Evolutionary conservation across 2,329 filamentous ascomycete genomes (phyloP), one percentile per base, ranked within the genome.

Genomic region (Phialemonium atrogriseum): DNA sequence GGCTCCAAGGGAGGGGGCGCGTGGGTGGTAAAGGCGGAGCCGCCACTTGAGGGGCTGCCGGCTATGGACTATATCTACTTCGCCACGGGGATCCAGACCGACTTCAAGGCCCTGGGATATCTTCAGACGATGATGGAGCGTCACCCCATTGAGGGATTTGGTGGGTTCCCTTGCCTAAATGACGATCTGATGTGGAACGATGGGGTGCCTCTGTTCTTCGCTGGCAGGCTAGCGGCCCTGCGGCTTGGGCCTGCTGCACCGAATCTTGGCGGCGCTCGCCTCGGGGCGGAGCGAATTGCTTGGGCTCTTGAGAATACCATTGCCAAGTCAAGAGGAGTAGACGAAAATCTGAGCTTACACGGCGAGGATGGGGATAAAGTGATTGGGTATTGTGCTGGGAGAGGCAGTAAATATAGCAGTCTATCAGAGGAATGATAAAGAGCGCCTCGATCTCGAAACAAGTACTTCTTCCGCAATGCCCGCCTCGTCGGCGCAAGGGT

Each of bases 181-280:
- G 73, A 88, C 24, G 82, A 89, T 45, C 59, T 89, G 38, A 80
- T 79, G 68, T 89, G 83, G 84, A 65, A 65, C 22, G 64, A 77
- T 1, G 73, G 74, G n/a, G 70, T 89, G 1, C 84, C 84, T 2
- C 54, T 87, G 2, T 88, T 86, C 47, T 56, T 84, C 36, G 77
- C 78, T 0, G 84, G 81, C 2, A 65, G 75, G 32, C 56, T 88
- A 21, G 83, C 79, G 0, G 73, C 68, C 1, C 51, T 89, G 42
- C 67, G 76, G 35, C 57, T 89, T 0, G 83, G 84, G 0, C 83
- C 84, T 9, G 80, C 77, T 1, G 80, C 80, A 1, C 74, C 73
- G 1, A 88, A 88, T 50, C 59, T 88, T 4, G 82, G 81, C 17
- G 84, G 84, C 0, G 81, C 81, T 4, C 70, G 83, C 41, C 49